These are phyloP conservation scores for Nematocida sp. DNA, from an alignment of 371 early-diverging fungal genomes.

Conservation along the genomic window DNA sequence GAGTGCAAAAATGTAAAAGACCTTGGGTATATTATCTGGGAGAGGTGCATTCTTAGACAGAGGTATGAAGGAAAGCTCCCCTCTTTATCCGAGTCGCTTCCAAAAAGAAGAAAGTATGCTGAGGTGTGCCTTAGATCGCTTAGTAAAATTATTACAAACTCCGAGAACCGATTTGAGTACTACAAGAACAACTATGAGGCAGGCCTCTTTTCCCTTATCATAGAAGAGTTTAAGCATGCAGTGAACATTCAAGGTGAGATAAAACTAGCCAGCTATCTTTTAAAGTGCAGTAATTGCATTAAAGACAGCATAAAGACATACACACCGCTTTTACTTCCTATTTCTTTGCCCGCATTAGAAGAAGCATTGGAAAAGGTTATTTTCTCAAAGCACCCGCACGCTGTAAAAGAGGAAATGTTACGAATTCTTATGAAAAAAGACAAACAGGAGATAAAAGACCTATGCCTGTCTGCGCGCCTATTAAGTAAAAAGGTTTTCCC, in stretches of 20 bases:
- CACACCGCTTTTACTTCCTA: slow-evolving; percentile 25
- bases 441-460: slow-evolving; percentile 10
- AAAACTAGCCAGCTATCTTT: slow-evolving; percentile 7
- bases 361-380: slow-evolving; percentile 36
- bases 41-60: slow-evolving; percentile 40
- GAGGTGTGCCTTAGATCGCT: slow-evolving; percentile 36
- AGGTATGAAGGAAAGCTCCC: slow-evolving; percentile 41
- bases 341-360: slow-evolving; percentile 26
- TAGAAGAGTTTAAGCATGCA: slow-evolving; percentile 18
- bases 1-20: slow-evolving; percentile 44
- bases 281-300: slow-evolving; percentile 2
- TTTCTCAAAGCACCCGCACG: slow-evolving; percentile 25
- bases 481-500: slow-evolving; percentile 37
- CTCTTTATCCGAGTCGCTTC: slow-evolving; percentile 35
- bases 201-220: slow-evolving; percentile 6
- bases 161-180: slow-evolving; percentile 41
- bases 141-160: slow-evolving; percentile 35
- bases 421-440: slow-evolving; percentile 11
- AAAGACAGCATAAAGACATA: not conserved
- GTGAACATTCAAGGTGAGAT: not conserved
- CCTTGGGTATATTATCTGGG: slow-evolving; percentile 54
- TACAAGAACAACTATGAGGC: slow-evolving; percentile 59
- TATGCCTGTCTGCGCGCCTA: slow-evolving; percentile 16
- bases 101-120: slow-evolving; percentile 24
- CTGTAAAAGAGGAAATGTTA: slow-evolving; percentile 5